Evolutionary conservation across 2,329 filamentous ascomycete species (phyloP).

Genomic region (Coniochaeta pulveracea): DNA sequence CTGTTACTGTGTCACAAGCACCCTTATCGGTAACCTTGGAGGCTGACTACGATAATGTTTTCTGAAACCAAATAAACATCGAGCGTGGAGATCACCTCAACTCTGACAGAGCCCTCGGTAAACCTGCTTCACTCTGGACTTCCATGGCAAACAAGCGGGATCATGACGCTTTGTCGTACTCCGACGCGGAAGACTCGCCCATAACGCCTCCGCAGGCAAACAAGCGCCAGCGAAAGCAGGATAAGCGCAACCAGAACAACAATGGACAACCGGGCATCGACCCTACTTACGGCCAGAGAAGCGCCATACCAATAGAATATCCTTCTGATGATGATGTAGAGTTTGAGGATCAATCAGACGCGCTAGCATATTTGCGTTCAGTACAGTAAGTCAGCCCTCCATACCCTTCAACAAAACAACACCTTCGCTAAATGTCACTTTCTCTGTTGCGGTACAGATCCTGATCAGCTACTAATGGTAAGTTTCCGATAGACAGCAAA

Average conservation of each 20-base stretch:
- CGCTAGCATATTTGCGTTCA: constrained; percentile 58
- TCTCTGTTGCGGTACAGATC: constrained; percentile 6
- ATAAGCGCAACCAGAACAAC: background rate
- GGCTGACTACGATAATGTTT: no score
- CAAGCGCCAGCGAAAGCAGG: constrained; percentile 3
- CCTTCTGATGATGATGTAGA: constrained; percentile 45
- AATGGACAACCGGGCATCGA: constrained; percentile 34
- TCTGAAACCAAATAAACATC: no score
- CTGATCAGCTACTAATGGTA: constrained; percentile 35
- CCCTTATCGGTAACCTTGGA: no score
- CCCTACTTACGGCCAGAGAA: constrained; percentile 59
- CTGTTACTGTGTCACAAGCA: no score
- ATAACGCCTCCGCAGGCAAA: background rate
- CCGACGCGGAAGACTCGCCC: background rate
- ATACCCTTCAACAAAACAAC: background rate
- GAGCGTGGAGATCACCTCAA: no score
- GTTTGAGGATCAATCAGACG: constrained; percentile 57
- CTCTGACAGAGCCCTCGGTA: no score
- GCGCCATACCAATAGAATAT: constrained; percentile 53
- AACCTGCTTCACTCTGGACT: no score
- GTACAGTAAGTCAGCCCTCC: constrained; percentile 46
- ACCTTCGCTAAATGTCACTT: constrained; percentile 17
- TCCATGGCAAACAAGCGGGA: constrained; percentile 1
- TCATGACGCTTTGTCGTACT: background rate
- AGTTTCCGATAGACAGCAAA: constrained; percentile 58